Evolutionary conservation across 2,329 filamentous ascomycete species (phyloP).

Genomic region (Colletotrichum gloeosporioides): DNA sequence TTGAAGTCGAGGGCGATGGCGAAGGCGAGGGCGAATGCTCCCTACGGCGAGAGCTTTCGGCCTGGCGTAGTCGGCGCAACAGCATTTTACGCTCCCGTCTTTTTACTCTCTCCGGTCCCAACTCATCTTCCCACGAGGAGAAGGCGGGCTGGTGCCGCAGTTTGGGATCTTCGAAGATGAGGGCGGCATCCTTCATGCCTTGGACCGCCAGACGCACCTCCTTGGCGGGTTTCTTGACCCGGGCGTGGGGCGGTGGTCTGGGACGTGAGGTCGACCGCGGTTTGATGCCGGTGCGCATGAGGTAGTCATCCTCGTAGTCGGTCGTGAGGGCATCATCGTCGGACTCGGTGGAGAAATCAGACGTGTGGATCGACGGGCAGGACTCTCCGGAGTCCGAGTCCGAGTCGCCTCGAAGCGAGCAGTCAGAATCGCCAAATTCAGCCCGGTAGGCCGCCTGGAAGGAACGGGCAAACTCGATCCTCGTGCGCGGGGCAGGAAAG

Average conservation of each 20-base stretch:
- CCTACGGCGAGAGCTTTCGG: not conserved
- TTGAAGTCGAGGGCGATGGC: not conserved
- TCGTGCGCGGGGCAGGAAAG: no score
- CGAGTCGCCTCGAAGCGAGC: fast-evolving
- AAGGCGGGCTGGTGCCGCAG: not conserved
- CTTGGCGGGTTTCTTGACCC: not conserved
- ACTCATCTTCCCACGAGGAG: not conserved
- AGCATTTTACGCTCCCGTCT: not conserved
- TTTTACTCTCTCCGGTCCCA: not conserved
- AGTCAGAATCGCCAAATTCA: not conserved
- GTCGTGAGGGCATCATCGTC: not conserved
- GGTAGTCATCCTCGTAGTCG: not conserved
- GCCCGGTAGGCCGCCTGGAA: no score
- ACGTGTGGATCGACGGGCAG: not conserved
- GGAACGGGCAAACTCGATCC: no score
- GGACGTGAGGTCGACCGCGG: not conserved
- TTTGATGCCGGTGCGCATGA: not conserved
- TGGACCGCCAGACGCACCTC: not conserved
- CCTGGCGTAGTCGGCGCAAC: not conserved
- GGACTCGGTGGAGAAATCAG: not conserved
- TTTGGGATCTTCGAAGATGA: not conserved
- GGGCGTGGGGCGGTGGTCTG: not conserved
- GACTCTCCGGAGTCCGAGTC: not conserved
- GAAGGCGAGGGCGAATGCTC: not conserved
- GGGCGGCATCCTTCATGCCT: not conserved